Evolutionary conservation across 441 rosid genomes (phyloP), one percentile per base, ranked within the genome.

Genomic region (Macaranga tanarius): DNA sequence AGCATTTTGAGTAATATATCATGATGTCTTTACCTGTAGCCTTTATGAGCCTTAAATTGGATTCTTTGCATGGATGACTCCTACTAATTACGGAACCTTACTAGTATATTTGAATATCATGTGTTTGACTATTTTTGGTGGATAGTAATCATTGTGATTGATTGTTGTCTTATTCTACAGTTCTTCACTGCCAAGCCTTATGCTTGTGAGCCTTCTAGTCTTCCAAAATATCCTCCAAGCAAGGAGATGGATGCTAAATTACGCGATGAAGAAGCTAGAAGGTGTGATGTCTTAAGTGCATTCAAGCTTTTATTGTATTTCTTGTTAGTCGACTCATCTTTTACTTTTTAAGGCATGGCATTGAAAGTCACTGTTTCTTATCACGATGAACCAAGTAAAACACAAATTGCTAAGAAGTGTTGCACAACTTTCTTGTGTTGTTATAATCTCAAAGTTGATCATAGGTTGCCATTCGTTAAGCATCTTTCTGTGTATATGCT

Each of bases 241-340:
- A 93, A 93, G 87, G 98, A 93, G 77, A 92, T 93, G 73, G 97
- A 93, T 86, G 97, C 92, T 69, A 93, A 92, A 80, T 76, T 87
- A 56, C 88, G 96, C 10, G 97, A 90, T 74, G 97, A 90, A 78
- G 98, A 93, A 85, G 87, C 93, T 76, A 84, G 97, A 67, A 88
- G 98, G 98, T 90, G 69, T 72, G 31, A 50, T 20, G 47, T n/a
- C 52, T 75, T 69, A 17, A 38, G n/a, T 20, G 23, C 19, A 54
- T 62, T 79, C 62, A 12, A 65, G 28, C 75, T 23, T 56, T 75
- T 72, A 15, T 69, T 69, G 54, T 23, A 16, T 45, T 19, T n/a
- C 20, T 17, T 4, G 1, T 52, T 12, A 59, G 52, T n/a, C 16
- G 40, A 19, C 22, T 45, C 1, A 51, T 50, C 8, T 57, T 25